Evolutionary conservation across 2,329 filamentous ascomycete species (phyloP), one percentile per base, ranked within the genome.

Genomic region (Xylariaceae sp.): DNA sequence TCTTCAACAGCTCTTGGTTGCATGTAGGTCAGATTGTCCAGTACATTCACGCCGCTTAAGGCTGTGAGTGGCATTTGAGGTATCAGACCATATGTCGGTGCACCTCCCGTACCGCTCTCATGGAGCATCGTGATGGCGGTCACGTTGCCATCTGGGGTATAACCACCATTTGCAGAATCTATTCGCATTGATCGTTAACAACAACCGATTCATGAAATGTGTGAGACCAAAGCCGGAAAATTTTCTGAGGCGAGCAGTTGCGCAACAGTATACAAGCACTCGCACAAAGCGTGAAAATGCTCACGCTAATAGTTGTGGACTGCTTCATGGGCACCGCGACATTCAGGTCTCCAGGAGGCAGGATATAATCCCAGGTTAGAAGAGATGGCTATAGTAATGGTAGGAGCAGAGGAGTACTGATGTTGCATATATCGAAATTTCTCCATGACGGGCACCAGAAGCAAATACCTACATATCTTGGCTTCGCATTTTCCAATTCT

Each of bases 81-180:
- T 37, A 81, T 76, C 3, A 84, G 74, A 0, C 83, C 83, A 54
- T 86, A 86, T 54, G 83, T 86, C 0, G 83, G 81, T 9, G 78
- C 78, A 1, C 84, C 84, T 14, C 83, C 84, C 0, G 82, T 86
- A 0, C 82, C 82, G 50, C 76, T 78, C 57, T 82, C 81, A 54
- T 84, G 81, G 69, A 83, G 76, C 77, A 82, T 77, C 19, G 76
- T 79, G 60, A 81, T 77, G 2, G 73, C 79, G 0, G 78, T 80
- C 48, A 81, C 77, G 16, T 76, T 74, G 2, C 78, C 78, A 44
- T 71, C 62, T 0, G 74, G 69, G 0, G 72, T 75, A 53, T 71
- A 77, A 14, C 73, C 73, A n/a, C 65, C 72, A 51, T 75, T 74
- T 19, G 67, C 65, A 7, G 68, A 62, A 58, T 68, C 42, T 61